Evolutionary conservation across 345 rosid genomes (phyloP).

Genomic region (Euphorbia lathyris): DNA sequence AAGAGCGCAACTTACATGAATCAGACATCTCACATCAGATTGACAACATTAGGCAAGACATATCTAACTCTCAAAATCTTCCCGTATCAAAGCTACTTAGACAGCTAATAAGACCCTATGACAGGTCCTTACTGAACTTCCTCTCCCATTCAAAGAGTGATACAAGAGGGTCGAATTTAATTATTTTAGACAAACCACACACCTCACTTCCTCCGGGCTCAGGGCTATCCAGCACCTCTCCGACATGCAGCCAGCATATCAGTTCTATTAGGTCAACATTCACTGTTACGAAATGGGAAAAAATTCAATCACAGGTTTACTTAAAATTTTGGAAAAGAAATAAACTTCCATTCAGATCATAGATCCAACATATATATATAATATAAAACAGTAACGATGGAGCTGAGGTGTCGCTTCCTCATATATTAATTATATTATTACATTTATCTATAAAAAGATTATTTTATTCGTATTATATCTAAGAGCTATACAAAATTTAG

Average conservation of each 20-base stretch:
- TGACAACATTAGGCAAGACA: neutral
- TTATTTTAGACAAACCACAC: neutral
- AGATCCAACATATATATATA: neutral
- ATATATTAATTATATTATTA: no score
- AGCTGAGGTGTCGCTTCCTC: no score
- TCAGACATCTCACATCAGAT: neutral
- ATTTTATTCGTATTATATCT: no score
- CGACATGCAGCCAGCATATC: neutral
- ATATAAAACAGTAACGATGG: no score
- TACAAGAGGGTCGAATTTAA: neutral
- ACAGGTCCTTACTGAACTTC: neutral
- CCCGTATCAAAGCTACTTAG: neutral
- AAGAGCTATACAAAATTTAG: no score
- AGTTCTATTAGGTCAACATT: neutral
- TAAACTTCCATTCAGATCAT: neutral
- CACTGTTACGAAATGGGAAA: neutral
- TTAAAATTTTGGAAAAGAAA: neutral
- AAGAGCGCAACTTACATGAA: neutral
- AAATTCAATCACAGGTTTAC: neutral
- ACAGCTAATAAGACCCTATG: neutral
- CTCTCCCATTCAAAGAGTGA: neutral
- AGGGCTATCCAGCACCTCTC: neutral
- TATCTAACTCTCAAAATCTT: neutral
- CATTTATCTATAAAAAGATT: no score
- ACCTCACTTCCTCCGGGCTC: neutral